Evolutionary conservation across 1,284 basidiomycete species (phyloP).

Genomic region (Ustilago vetiveriae): DNA sequence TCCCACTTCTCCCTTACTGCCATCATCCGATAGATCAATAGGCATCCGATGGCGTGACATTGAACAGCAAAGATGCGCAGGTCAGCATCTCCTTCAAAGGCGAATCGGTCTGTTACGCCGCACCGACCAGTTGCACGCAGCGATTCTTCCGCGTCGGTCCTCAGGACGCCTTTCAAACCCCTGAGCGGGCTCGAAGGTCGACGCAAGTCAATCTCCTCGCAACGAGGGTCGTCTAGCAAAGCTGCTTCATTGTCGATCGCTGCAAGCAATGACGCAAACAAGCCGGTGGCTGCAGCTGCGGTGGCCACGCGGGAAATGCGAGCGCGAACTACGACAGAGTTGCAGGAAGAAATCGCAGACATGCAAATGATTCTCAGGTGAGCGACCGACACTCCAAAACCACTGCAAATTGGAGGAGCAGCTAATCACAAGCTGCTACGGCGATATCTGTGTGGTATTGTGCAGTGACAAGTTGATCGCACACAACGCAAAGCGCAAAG

Average conservation of each 20-base stretch:
- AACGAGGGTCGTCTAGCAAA: neutral
- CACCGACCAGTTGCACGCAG: neutral
- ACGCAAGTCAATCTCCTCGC: neutral
- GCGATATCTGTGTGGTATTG: neutral
- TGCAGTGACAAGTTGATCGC: conserved; percentile 12
- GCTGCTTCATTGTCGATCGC: neutral
- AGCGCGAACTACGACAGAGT: conserved; percentile 10
- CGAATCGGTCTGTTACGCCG: neutral
- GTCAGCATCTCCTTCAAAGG: conserved; percentile 36
- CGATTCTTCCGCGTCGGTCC: conserved; percentile 7
- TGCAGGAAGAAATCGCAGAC: conserved; percentile 24
- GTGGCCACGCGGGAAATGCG: conserved; percentile 11
- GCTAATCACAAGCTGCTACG: no score
- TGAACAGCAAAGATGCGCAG: conserved; percentile 17
- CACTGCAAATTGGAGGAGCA: no score
- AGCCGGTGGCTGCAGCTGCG: no score
- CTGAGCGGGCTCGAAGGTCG: conserved; percentile 21
- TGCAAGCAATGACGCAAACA: neutral
- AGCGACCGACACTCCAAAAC: no score
- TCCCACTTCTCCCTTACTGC: neutral
- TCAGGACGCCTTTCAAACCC: conserved; percentile 31
- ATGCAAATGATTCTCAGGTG: conserved; percentile 23
- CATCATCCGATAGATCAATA: neutral
- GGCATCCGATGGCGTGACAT: neutral
- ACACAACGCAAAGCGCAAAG: conserved; percentile 21